Percentiles rank a stretch among this genome's conserved stretches.
phyloP scores from a whole-genome alignment of 139 green algal species.

The Chlorella sp. region DNA sequence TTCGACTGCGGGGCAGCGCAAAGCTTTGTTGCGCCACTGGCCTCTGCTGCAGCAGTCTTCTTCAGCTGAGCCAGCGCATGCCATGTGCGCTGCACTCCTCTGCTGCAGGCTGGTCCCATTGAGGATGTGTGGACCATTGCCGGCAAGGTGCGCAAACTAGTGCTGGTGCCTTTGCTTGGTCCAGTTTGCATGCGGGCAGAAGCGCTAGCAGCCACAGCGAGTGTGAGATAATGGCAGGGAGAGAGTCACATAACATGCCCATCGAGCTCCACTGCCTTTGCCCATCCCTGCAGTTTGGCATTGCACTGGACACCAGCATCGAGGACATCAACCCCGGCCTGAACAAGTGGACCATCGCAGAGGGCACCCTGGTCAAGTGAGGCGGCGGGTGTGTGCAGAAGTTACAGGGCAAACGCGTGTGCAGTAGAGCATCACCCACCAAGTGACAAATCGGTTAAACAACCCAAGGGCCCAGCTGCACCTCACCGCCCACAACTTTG shows the following conservation, averaged over 20 bases:
- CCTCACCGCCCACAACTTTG: not conserved
- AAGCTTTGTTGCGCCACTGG: too few relatives aligned
- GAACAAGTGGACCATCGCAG: constrained; percentile 19
- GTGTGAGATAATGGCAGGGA: too few relatives aligned
- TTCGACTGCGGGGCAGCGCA: too few relatives aligned
- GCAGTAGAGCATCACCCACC: not conserved
- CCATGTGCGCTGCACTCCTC: too few relatives aligned
- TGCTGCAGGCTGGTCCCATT: not conserved
- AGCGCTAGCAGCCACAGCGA: not conserved
- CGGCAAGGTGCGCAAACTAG: not conserved
- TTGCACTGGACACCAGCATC: not conserved
- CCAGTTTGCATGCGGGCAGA: not conserved
- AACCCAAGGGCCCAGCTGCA: not conserved
- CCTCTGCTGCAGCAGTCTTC: too few relatives aligned
- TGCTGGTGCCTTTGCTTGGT: too few relatives aligned
- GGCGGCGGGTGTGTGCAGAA: not conserved
- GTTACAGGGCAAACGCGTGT: too few relatives aligned
- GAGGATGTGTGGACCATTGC: constrained; percentile 21
- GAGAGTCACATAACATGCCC: too few relatives aligned
- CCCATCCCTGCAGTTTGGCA: too few relatives aligned
- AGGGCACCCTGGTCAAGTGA: constrained; percentile 26
- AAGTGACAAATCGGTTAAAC: not conserved
- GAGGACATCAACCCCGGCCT: not conserved
- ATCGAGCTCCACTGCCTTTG: too few relatives aligned
- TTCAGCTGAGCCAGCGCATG: too few relatives aligned